Evolutionary conservation across 148 eudicot species (phyloP), one percentile per base, ranked within the genome.

Genomic region (Spergularia bocconei): DNA sequence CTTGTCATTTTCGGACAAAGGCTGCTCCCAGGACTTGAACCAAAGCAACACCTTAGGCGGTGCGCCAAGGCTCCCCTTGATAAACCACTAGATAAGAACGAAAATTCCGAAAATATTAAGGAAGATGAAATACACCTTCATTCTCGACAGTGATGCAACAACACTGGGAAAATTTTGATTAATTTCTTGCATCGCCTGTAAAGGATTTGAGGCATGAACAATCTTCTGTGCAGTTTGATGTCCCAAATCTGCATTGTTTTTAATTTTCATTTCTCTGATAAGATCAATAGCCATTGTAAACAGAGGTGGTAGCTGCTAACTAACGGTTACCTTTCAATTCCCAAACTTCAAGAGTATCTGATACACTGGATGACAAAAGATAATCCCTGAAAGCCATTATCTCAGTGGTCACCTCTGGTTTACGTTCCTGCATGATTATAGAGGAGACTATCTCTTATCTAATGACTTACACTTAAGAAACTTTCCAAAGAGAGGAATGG

Each of bases 151-250:
- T 33, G 97, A 96, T 80, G 98, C 90, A 63, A 96, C 99, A 68
- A 96, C 83, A 76, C 97, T 96, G 48, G 99, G 99, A 69, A 96
- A 96, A 84, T 96, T 96, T 80, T 93, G 98, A 87, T 84, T 91
- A 64, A 96, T 93, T 86, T 96, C 99, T 86, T 84, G 99, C 99
- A 96, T 92, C 78, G 91, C 83, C 78, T 89, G 97, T 80, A 96
- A 84, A 41, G 99, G 99, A 83, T 96, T 91, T 64, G 99, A 89
- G 59, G 99, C 96, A 70, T 90, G 99, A 77, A 96, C 91, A 62
- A 96, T 92, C 86, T 91, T 91, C 79, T 96, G 99, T 25, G 96
- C 98, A 82, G 98, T 92, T 87, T 96, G 99, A 85, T 96, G 98
- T 70, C 99, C 99, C 82, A 96, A 84, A 88, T 96, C 99, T 96